phyloP scores from a whole-genome alignment of 2,329 filamentous ascomycete species.

The Phialophora expanda region DNA sequence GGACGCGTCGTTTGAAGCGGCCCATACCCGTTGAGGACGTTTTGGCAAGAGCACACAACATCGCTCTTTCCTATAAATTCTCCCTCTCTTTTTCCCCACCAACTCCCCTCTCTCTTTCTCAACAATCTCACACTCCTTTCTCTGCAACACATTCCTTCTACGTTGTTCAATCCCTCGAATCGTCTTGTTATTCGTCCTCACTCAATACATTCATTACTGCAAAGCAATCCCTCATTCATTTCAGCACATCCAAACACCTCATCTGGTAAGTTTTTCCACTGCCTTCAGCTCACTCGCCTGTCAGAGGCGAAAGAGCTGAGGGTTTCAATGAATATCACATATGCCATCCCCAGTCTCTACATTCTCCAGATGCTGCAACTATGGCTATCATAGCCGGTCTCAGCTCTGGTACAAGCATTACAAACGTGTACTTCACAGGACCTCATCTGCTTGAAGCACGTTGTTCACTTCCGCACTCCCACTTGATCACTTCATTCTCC shows the following conservation, averaged over 20 bases:
- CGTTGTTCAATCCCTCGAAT: conserved; percentile 12
- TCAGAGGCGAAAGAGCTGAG: conserved; percentile 11
- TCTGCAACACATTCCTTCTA: conserved; percentile 22
- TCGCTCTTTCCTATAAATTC: conserved; percentile 16
- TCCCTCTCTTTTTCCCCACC: background rate
- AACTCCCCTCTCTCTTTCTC: conserved; percentile 10
- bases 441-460: conserved; percentile 5
- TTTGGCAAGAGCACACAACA: conserved; percentile 15
- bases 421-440: conserved; percentile 8
- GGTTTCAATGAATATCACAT: background rate
- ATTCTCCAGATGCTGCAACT: background rate
- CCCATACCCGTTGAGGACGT: conserved; percentile 24
- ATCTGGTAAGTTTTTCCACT: conserved; percentile 8
- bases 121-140: conserved; percentile 20
- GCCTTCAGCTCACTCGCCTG: background rate
- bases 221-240: conserved; percentile 19
- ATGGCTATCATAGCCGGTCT: conserved; percentile 1
- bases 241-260: background rate
- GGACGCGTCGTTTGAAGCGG: conserved; percentile 11
- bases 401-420: conserved; percentile 4
- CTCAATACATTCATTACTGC: conserved; percentile 27
- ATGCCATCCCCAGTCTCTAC: background rate
- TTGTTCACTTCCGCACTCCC: background rate
- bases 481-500: background rate
- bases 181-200: conserved; percentile 24